Base-by-base conservation (phyloP, 2,329 filamentous ascomycete genomes). In the Teratosphaeria viscida region DNA sequence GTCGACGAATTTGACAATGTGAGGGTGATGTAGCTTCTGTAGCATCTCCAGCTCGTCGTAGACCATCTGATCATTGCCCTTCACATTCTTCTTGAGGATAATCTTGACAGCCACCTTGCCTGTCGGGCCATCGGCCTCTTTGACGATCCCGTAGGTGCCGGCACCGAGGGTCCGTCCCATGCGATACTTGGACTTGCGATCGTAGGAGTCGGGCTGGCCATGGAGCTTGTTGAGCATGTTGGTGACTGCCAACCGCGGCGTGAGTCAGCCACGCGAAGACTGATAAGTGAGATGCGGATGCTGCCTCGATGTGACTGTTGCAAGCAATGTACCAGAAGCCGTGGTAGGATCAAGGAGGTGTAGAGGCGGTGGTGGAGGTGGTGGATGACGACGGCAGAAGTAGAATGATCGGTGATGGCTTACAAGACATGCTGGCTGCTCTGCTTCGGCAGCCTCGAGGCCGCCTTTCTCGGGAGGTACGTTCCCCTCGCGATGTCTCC, bases 61-160 rank as follows among this genome's bases (percentile, higher is more conserved):
- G 49, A 99, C 94, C 94, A 99, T 99, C 74, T 88, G 85, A 80
- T 99, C 94, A 70, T 97, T 97, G 65, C 92, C 92, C 75, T 92
- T 95, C 73, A 99, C 92, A 76, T 96, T 97, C 81, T 96, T 96
- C 84, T 99, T 99, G 71, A 97, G 80, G 75, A 99, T 99, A 74
- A 99, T 97, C 82, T 99, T 99, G 76, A 99, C 84, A 49, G 94
- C 94, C 62, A 95, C 92, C 80, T 96, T 88, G 74, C 90, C 90
- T 23, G 83, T 82, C 52, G 87, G 85, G 67, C 89, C 84, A 63
- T 96, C 91, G 62, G 94, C 94, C 77, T 99, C 94, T 69, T 94
- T 86, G 70, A 99, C 94, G 71, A 99, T 95, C 71, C 94, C 94
- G 81, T 99, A 99, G 69, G 94, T 99, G 68, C 94, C 94, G 63